These are phyloP conservation scores for Fremontodendron californicum DNA, from an alignment of 345 rosid species.

Conservation along the genomic window DNA sequence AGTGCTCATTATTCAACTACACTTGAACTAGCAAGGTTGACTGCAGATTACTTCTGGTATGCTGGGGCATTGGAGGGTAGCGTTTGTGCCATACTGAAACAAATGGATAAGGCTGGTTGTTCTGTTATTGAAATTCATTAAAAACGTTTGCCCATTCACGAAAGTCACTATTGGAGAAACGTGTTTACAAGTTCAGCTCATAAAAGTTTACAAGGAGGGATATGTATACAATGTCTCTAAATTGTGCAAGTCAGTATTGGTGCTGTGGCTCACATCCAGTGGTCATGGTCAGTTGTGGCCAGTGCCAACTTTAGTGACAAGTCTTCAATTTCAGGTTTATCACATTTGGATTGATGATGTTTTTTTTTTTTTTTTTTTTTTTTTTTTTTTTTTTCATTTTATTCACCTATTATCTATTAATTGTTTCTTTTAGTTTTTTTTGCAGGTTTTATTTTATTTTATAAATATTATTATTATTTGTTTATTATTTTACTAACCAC, in stretches of 20 bases:
- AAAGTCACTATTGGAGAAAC: not conserved
- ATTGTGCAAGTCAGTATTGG: no score
- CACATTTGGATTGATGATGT: not conserved
- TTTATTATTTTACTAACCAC: no score
- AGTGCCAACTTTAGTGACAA: not conserved
- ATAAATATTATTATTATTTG: no score
- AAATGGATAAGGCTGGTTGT: not conserved
- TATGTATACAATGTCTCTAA: not conserved
- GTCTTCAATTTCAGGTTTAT: not conserved
- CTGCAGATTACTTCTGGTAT: no score
- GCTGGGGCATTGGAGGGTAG: slow-evolving; percentile 98
- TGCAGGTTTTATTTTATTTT: no score
- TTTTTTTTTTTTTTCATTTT: no score
- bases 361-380: no score
- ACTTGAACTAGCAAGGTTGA: slow-evolving; percentile 72
- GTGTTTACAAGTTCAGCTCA: not conserved
- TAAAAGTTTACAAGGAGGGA: not conserved
- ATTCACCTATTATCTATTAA: no score
- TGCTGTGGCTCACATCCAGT: not conserved
- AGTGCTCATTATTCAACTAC: slow-evolving; percentile 94
- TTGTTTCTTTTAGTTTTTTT: no score
- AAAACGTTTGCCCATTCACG: not conserved
- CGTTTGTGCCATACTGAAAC: slow-evolving; percentile 68
- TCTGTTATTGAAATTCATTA: not conserved
- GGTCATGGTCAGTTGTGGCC: not conserved